Evolutionary conservation across 257 asterid genomes (phyloP).

Genomic region (Fraxinus excelsior): DNA sequence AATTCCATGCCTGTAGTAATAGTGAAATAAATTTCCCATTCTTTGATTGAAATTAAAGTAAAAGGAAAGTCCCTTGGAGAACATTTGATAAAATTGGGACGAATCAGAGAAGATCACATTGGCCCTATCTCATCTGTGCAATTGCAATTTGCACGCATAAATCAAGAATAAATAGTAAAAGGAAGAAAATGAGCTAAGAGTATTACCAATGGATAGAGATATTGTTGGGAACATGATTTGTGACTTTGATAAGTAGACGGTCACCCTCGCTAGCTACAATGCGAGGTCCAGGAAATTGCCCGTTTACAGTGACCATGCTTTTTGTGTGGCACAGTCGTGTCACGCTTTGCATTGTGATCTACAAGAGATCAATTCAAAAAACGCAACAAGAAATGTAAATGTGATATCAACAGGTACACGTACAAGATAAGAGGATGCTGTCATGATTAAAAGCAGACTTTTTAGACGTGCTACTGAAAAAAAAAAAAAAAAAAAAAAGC

Average conservation of each 20-base stretch:
- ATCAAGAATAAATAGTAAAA: background rate
- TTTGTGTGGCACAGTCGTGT: constrained; percentile 26
- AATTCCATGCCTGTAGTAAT: constrained; percentile 3
- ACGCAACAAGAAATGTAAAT: background rate
- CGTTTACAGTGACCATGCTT: constrained; percentile 23
- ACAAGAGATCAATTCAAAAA: background rate
- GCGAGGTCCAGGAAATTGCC: constrained; percentile 19
- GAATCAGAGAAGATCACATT: too few relatives aligned
- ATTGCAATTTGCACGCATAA: background rate
- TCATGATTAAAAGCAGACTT: background rate
- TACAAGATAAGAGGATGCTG: background rate
- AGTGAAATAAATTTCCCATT: background rate
- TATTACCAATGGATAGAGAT: constrained; percentile 21
- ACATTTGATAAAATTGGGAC: background rate
- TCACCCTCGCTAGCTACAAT: constrained; percentile 22
- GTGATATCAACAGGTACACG: too few relatives aligned
- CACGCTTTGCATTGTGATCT: constrained; percentile 22
- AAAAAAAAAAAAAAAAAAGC: background rate
- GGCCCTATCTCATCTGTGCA: background rate
- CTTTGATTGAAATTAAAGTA: too few relatives aligned
- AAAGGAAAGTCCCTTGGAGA: background rate
- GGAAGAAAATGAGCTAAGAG: background rate
- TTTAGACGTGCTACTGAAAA: background rate
- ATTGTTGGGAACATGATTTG: constrained; percentile 11
- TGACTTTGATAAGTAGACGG: constrained; percentile 16